Conservation (phyloP, 192 early-diverging fungal species). For the Coemansia aciculifera region DNA sequence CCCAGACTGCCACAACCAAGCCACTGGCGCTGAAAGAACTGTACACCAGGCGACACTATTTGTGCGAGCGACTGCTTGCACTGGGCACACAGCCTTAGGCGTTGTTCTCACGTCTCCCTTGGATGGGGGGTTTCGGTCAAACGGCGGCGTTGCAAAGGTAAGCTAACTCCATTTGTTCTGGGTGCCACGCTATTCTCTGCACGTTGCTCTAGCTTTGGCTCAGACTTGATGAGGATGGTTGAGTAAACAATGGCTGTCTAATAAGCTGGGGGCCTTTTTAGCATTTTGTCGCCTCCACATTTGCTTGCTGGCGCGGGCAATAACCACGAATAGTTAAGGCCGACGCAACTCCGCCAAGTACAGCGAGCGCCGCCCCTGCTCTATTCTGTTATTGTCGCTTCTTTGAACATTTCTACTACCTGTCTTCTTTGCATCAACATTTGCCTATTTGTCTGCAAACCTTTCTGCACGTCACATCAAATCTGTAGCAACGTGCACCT, state of each 20-base stretch:
- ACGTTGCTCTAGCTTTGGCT: neutral
- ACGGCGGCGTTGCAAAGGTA: constrained; percentile 1
- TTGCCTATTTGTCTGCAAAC: neutral
- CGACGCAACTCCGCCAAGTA: neutral
- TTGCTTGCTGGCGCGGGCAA: neutral
- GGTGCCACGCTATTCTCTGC: neutral
- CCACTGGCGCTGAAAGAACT: neutral
- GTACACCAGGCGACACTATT: constrained; percentile 2
- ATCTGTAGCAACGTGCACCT: neutral
- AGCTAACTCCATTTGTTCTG: neutral
- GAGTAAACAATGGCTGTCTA: neutral
- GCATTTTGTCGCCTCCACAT: neutral
- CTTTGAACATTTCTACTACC: neutral
- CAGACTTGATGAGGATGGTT: neutral
- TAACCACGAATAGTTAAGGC: neutral
- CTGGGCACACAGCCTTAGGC: neutral
- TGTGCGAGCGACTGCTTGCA: neutral
- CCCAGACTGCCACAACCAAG: neutral
- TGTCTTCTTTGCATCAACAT: neutral
- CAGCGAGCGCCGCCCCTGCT: neutral
- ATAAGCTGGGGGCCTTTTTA: neutral
- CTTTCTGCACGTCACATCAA: neutral
- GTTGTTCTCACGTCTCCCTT: neutral
- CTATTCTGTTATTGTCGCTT: neutral
- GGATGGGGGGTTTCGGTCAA: neutral